Evolutionary conservation across 768 basidiomycete species (phyloP), one percentile per base, ranked within the genome.

Genomic region (Tulasnella sp.): DNA sequence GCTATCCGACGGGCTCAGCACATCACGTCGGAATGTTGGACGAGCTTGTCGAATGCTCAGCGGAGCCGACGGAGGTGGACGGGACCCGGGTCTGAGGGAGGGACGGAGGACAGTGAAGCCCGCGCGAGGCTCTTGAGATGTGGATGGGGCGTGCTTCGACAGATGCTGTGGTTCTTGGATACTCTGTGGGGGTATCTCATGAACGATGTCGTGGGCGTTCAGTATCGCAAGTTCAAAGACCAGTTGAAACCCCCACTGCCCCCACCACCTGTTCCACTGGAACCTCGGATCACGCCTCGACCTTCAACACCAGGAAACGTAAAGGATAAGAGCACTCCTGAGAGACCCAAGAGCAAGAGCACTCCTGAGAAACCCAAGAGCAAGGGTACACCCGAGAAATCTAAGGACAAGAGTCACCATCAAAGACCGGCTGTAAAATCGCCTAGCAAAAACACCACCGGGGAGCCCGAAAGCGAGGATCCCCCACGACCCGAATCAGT

Each of bases 121-220:
- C 90, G 94, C 54, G 89, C 90, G 80, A 88, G 88, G 76, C 88
- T 96, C 28, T 87, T 95, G 80, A 89, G 96, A 80, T 92, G 91
- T 81, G 93, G 93, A 1, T 98, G 96, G 96, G 95, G 94, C 1
- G 90, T 93, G 42, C 93, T 96, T 11, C 87, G 95, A 83, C 91
- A 93, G 83, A 96, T 97, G 96, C 90, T 92, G 60, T 97, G 95
- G 95, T 97, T 96, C 84, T 87, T 97, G 80, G 95, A 96, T 84
- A 92, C 91, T 40, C 84, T 98, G 2, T 86, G 94, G 78, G 92
- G 91, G 14, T 97, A 98, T 85, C 90, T 95, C 81, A 94, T 95
- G 94, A 93, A 90, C 83, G 96, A 97, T 82, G 96, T 97, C 12
- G 89, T 96, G 46, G 96, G 96, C 81, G 90, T 92, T 22, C 96